A percentile compares a stretch with the other conserved stretches of the same genome.
Evolutionary conservation across 768 basidiomycete species (phyloP).

Genomic region (Lactifluus echinatus): DNA sequence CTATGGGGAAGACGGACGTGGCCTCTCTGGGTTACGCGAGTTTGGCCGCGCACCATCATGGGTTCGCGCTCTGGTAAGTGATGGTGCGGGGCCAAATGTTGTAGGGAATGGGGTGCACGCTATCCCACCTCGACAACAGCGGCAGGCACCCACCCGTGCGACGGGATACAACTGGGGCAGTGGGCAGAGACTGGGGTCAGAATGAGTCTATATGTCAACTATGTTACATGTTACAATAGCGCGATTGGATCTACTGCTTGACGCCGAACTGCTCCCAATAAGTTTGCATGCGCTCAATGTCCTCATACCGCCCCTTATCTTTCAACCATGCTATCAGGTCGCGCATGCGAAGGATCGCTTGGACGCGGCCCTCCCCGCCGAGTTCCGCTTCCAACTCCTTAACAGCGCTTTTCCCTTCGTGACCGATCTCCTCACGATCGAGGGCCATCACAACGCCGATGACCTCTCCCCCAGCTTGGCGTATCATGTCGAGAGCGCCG

Average conservation of each 20-base stretch:
- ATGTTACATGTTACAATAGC: neutral
- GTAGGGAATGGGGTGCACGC: constrained; percentile 45
- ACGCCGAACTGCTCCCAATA: constrained; percentile 72
- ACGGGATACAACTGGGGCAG: constrained; percentile 45
- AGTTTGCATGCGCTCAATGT: constrained; percentile 61
- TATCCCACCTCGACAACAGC: constrained; percentile 41
- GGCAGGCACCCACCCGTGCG: constrained; percentile 17
- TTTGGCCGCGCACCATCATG: constrained; percentile 26
- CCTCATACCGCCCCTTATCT: constrained; percentile 51
- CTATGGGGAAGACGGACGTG: constrained; percentile 47
- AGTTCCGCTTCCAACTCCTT: constrained; percentile 72
- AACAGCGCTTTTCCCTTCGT: constrained; percentile 66
- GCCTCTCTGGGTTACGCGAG: constrained; percentile 46
- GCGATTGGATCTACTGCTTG: constrained; percentile 29
- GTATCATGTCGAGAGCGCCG: constrained; percentile 69
- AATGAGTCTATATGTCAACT: constrained; percentile 2
- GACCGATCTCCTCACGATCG: constrained; percentile 79
- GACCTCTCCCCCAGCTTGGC: constrained; percentile 61
- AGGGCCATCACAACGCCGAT: constrained; percentile 84
- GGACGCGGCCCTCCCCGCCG: constrained; percentile 60
- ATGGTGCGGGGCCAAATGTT: constrained; percentile 29
- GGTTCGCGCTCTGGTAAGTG: constrained; percentile 21
- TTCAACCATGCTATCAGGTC: constrained; percentile 82
- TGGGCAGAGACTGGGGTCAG: constrained; percentile 41
- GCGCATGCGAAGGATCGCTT: constrained; percentile 74